These are phyloP conservation scores for Saccharomyces eubayanus DNA, from an alignment of 805 yeast species.

Conservation along the genomic window DNA sequence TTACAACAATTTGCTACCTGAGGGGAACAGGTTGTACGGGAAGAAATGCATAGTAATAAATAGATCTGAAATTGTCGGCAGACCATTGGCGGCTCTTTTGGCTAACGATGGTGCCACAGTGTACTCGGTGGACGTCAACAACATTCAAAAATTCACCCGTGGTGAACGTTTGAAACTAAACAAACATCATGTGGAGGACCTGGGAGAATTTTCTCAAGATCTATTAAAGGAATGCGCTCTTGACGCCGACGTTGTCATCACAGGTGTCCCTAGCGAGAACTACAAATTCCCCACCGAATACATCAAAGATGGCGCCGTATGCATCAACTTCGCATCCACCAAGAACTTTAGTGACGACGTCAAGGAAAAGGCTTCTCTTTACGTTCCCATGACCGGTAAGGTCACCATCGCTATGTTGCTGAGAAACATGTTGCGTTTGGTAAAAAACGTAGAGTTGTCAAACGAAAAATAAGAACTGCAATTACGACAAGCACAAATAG, in stretches of 20 bases:
- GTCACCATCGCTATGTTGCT: slow-evolving; percentile 92
- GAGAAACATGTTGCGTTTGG: slow-evolving; percentile 77
- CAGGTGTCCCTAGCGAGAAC: slow-evolving; percentile 82
- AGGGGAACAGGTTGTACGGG: slow-evolving; percentile 90
- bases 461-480: slow-evolving; percentile 2
- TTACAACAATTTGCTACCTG: slow-evolving; percentile 70
- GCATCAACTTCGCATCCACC: slow-evolving; percentile 80
- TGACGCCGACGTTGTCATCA: slow-evolving; percentile 82
- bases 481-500: neutral
- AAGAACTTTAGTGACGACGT: slow-evolving; percentile 81
- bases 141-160: slow-evolving; percentile 84
- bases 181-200: slow-evolving; percentile 72
- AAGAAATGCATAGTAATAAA: slow-evolving; percentile 86
- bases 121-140: slow-evolving; percentile 80
- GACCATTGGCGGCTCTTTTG: slow-evolving; percentile 89
- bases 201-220: slow-evolving; percentile 34
- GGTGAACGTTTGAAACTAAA: slow-evolving; percentile 80
- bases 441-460: slow-evolving; percentile 46
- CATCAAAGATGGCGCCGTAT: slow-evolving; percentile 81
- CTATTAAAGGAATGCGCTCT: slow-evolving; percentile 55
- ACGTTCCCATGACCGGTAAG: slow-evolving; percentile 93
- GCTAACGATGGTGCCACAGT: slow-evolving; percentile 98
- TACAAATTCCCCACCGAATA: slow-evolving; percentile 82
- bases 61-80: slow-evolving; percentile 93
- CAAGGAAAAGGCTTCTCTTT: slow-evolving; percentile 77